Conservation (phyloP, 1,284 basidiomycete genomes). For the Ganoderma meredithae region DNA sequence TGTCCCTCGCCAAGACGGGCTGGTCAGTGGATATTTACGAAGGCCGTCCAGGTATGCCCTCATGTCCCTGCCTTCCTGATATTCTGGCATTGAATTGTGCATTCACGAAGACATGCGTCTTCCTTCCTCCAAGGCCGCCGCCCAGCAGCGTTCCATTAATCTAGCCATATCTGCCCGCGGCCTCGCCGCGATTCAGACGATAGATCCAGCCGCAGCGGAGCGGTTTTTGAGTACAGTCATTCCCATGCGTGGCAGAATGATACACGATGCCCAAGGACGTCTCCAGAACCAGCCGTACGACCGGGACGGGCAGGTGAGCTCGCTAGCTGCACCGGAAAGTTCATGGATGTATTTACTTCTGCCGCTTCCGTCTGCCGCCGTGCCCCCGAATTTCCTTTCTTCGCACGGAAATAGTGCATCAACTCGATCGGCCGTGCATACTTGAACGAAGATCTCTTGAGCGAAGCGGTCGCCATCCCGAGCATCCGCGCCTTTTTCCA, state of each 20-base stretch:
- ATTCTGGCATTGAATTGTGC: constrained; percentile 28
- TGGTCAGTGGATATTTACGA: constrained; percentile 95
- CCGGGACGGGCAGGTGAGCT: constrained; percentile 80
- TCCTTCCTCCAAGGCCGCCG: constrained; percentile 66
- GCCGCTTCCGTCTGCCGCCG: constrained; percentile 35
- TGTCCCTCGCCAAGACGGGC: constrained; percentile 87
- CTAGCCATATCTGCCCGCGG: constrained; percentile 95
- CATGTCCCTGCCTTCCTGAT: constrained; percentile 30
- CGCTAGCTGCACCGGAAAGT: constrained; percentile 31
- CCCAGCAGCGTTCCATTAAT: constrained; percentile 91
- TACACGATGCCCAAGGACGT: constrained; percentile 80
- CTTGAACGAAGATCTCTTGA: constrained; percentile 87
- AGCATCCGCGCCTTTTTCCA: constrained; percentile 80
- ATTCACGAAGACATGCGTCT: constrained; percentile 69
- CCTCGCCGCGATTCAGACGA: constrained; percentile 83
- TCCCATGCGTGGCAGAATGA: constrained; percentile 96
- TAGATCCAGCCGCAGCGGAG: constrained; percentile 79
- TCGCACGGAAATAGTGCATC: constrained; percentile 69
- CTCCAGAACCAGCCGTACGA: constrained; percentile 89
- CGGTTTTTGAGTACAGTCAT: constrained; percentile 84
- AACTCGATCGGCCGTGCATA: constrained; percentile 92
- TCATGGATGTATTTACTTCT: constrained; percentile 23
- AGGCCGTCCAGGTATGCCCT: constrained; percentile 74
- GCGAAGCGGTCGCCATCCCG: constrained; percentile 68
- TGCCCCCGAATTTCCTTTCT: constrained; percentile 26